Percentiles rank a stretch among this genome's conserved stretches.
Conservation (phyloP, 2,329 filamentous ascomycete genomes). For the Endocalyx cinctus region DNA sequence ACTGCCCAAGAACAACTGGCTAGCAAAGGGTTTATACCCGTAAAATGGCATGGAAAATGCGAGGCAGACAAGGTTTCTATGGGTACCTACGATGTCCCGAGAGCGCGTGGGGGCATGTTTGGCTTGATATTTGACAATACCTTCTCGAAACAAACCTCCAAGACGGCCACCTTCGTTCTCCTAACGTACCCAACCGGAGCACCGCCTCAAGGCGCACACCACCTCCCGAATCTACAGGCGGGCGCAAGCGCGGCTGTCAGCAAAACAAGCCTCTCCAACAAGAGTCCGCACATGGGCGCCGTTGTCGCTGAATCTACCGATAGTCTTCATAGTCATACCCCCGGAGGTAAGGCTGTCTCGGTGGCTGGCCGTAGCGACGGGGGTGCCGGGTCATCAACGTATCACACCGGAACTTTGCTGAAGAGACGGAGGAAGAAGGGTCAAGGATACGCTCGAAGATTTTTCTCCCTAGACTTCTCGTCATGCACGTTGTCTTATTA, state of each 20-base stretch:
- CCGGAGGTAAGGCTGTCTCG: conserved; percentile 38
- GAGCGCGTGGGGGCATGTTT: conserved; percentile 83
- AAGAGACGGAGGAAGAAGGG: conserved; percentile 92
- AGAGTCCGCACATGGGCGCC: conserved; percentile 40
- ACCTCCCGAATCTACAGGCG: conserved; percentile 57
- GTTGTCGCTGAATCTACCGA: conserved; percentile 53
- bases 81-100: conserved; percentile 76
- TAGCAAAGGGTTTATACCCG: conserved; percentile 63
- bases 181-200: conserved; percentile 86
- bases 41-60: conserved; percentile 90
- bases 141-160: conserved; percentile 91
- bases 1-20: conserved; percentile 60
- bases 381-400: conserved; percentile 42
- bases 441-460: conserved; percentile 87
- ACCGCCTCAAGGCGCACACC: conserved; percentile 68
- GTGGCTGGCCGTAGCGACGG: conserved; percentile 50
- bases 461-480: conserved; percentile 93
- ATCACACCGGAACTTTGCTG: conserved; percentile 79
- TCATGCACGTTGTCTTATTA: conserved; percentile 96
- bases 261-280: conserved; percentile 48
- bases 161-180: conserved; percentile 90
- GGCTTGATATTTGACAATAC: conserved; percentile 98
- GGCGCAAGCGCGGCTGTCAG: conserved; percentile 32
- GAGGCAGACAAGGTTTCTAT: conserved; percentile 94
- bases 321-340: conserved; percentile 51